Evolutionary conservation across 345 rosid genomes (phyloP), one percentile per base, ranked within the genome.

Genomic region (Hibiscus trionum): DNA sequence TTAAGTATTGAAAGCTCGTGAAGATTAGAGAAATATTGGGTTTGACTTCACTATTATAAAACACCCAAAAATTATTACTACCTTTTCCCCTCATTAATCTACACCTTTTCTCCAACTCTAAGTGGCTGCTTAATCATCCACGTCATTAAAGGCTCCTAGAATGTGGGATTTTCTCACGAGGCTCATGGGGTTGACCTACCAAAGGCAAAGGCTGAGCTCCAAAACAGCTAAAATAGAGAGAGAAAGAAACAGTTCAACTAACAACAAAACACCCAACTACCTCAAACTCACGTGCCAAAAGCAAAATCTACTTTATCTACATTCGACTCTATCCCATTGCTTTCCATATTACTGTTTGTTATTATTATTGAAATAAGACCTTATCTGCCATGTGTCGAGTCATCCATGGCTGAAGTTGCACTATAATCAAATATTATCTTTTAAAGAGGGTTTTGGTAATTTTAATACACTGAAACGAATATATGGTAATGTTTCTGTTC

Each of bases 131-230:
- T 15, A 19, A 35, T 24, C 24, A 79, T 77, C 76, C 76, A 67
- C 76, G 53, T 73, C 15, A 72, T 61, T 61, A 19, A 60, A 35
- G 66, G 58, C 61, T 63, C 79, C 74, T 50, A 66, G 69, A 66
- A 69, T 66, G 26, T 33, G 59, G 78, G 84, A 65, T 59, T 56
- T 60, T 68, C 44, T 66, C 78, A 69, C 56, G 68, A 56, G 73
- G 26, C 57, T 67, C 59, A 50, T 19, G 64, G 12, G 69, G 35
- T 69, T 69, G 15, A 61, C 59, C 78, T 64, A 44, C 77, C 78
- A 55, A 21, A 21, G 19, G 53, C 53, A 1, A 42, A 65, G 21
- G 39, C 71, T 15, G 42, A 27, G 15, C 44, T 27, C 24, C 71
- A 49, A 35, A 14, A 16, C 55, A 58, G 5, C 11, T 31, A 16